Percentiles rank a stretch among this genome's conserved stretches.
phyloP scores from a whole-genome alignment of 305 asterid species.

The Fraxinus greggii region DNA sequence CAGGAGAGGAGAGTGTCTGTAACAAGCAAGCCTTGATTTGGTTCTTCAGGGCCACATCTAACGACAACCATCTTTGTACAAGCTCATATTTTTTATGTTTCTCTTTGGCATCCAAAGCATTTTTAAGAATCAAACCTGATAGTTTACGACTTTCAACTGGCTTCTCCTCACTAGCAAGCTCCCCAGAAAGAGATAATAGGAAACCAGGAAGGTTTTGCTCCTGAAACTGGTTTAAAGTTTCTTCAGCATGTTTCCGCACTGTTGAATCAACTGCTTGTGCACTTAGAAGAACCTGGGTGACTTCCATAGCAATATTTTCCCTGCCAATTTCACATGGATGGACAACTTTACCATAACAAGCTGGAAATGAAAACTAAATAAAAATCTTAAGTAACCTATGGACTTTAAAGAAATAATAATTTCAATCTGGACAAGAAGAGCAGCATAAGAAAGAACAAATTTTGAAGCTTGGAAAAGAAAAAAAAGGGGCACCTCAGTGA shows the following conservation, averaged over 20 bases:
- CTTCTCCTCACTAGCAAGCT: conserved; percentile 78
- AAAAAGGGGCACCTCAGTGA: neutral
- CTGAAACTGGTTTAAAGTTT: conserved; percentile 70
- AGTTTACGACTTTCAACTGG: conserved; percentile 87
- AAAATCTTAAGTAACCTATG: neutral
- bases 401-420: neutral
- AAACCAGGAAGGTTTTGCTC: conserved; percentile 87
- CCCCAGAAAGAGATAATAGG: conserved; percentile 71
- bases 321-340: conserved; percentile 28
- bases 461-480: neutral
- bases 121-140: conserved; percentile 82
- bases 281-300: conserved; percentile 80
- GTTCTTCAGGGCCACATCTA: conserved; percentile 63
- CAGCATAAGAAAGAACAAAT: neutral
- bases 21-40: conserved; percentile 77
- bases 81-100: conserved; percentile 74
- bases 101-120: conserved; percentile 93
- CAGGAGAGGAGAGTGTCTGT: conserved; percentile 73
- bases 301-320: conserved; percentile 71
- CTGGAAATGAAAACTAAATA: conserved; percentile 4
- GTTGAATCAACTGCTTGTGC: conserved; percentile 85
- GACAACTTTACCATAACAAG: conserved; percentile 6
- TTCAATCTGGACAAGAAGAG: neutral
- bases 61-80: conserved; percentile 74
- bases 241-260: conserved; percentile 78